Evolutionary conservation across 331 rosid species (phyloP), one percentile per base, ranked within the genome.

Genomic region (Pyrus hybrid): DNA sequence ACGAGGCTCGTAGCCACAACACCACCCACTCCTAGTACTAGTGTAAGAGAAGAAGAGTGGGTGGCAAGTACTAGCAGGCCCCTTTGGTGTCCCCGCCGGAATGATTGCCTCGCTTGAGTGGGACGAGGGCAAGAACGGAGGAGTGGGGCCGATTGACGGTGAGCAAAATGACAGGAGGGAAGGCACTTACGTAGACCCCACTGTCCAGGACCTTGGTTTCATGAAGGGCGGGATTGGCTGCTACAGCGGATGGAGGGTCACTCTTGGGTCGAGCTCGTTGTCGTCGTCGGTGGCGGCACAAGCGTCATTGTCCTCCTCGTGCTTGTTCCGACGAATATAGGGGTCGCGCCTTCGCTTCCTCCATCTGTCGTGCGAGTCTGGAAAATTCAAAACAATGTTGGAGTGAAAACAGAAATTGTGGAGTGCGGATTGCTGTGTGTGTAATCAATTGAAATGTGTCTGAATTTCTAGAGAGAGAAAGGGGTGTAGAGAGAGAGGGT

Each of bases 61-160:
- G n/a, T n/a, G n/a, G n/a, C n/a, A n/a, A n/a, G n/a, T n/a, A 30
- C 66, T 82, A 14, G 72, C 70, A 80, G 10, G 73, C 12, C 75
- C 84, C 80, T n/a, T 82, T 87, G 62, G 70, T 70, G 47, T 88
- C 94, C 10, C 96, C 93, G 47, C 73, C 80, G 13, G 26, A 35
- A 77, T 83, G 89, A 73, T 82, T 83, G 29, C 90, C 91, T 23
- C 89, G 91, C 86, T 92, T 97, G 54, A 90, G 73, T 14, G 92
- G 97, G n/a, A 81, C 90, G 25, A 95, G 73, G 65, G 87, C 83
- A 20, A 86, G 63, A 18, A 92, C 91, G 4, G 97, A 92, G 2
- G 93, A 80, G 84, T 95, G 99, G 13, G 99, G 97, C 12, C 90
- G 93, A 47, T 87, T 88, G 6, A 92, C 97, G 4, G 86, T 69